phyloP scores from a whole-genome alignment of 495 filamentous ascomycete genomes.

The Geopyxis carbonaria region DNA sequence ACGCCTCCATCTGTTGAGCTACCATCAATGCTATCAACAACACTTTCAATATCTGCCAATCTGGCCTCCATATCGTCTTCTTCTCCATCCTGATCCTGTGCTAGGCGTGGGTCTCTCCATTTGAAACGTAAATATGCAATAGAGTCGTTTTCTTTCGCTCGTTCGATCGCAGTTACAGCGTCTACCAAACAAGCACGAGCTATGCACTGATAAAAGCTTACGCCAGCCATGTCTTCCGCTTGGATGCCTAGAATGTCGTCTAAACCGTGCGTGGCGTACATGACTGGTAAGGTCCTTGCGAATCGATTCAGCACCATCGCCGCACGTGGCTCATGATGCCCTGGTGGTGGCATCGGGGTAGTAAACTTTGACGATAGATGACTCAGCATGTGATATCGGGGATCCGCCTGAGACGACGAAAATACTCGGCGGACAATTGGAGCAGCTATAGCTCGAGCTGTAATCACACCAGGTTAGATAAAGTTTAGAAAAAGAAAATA shows the following conservation, averaged over 20 bases:
- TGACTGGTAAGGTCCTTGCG: constrained; percentile 62
- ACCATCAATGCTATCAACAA: too few relatives aligned
- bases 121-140: constrained; percentile 88
- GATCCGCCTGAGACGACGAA: constrained; percentile 64
- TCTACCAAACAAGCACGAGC: constrained; percentile 57
- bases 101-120: constrained; percentile 52
- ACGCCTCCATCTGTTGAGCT: too few relatives aligned
- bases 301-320: constrained; percentile 80
- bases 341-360: constrained; percentile 40
- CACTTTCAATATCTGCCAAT: constrained; percentile 11
- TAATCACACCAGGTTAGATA: too few relatives aligned
- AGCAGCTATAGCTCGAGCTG: constrained; percentile 67
- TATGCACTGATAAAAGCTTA: constrained; percentile 70
- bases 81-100: constrained; percentile 22
- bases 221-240: constrained; percentile 46
- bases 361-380: constrained; percentile 71
- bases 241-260: constrained; percentile 52
- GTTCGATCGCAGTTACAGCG: constrained; percentile 60
- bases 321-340: constrained; percentile 58
- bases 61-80: constrained; percentile 26
- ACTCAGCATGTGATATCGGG: constrained; percentile 79
- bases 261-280: constrained; percentile 71
- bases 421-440: constrained; percentile 64
- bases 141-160: constrained; percentile 81
- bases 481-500: background rate